Base-by-base conservation (phyloP, 2,329 filamentous ascomycete species). In the Macroventuria anomochaeta region DNA sequence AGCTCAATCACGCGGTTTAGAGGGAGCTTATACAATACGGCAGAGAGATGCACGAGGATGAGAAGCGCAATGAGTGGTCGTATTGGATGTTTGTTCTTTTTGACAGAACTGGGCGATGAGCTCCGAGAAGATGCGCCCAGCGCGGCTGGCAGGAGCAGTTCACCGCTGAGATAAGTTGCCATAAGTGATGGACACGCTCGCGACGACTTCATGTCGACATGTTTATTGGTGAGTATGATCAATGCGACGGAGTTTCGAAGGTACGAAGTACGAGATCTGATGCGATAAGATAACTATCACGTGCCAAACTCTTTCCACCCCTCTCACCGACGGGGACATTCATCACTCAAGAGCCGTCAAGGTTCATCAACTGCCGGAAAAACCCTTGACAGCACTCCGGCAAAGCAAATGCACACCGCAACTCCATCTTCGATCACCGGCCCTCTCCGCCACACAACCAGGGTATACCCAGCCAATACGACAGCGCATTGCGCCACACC, bases 1-100 rank as follows among this genome's bases (percentile, higher is more conserved):
- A 65, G 42, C 51, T 76, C 73, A 40, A 75, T 65, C 7, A 75
- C 68, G 20, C 73, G 69, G 31, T 73, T 75, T 5, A 76, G 57
- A 1, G 73, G 73, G 15, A 76, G 65, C n/a, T 61, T 69, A 47
- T 75, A 75, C 11, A 75, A 44, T 3, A 67, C 67, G 1, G 64
- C 58, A 2, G 69, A 67, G 21, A 76, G 59, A 46, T 74, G 63
- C n/a, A 69, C 64, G 10, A 75, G 56, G 31, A 71, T 54, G 4
- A 76, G 63, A 7, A 75, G 63, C 7, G 65, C 25, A 2, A 76
- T 57, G 3, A 75, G 38, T 1, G 68, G 64, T 59, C 61, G 64
- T 58, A 73, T 62, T 18, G 58, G 53, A 13, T 56, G 58, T 29
- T 20, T 37, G 46, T 13, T 34, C 23, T 44, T 57, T 13, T 13